A percentile compares a stretch with the other conserved stretches of the same genome.
Conservation (phyloP, 345 rosid genomes). For the Brassica cretica region DNA sequence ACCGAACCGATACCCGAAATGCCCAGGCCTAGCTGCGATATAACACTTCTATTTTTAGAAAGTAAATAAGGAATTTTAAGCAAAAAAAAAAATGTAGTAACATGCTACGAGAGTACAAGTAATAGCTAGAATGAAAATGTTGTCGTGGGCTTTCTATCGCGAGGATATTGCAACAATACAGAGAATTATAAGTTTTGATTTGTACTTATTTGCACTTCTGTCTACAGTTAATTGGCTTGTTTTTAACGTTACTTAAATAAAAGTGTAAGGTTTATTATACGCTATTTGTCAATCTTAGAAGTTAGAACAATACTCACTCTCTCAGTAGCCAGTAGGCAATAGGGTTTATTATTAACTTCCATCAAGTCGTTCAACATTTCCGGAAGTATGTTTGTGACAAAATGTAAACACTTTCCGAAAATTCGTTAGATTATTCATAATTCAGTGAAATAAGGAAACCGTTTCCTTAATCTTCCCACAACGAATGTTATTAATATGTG, state of each 20-base stretch:
- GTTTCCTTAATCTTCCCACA: background rate
- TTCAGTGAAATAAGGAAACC: background rate
- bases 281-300: background rate
- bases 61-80: background rate
- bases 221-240: background rate
- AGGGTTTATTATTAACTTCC: background rate
- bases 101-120: background rate
- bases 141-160: background rate
- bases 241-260: background rate
- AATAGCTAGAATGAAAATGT: background rate
- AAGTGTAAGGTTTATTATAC: background rate
- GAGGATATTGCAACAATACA: background rate
- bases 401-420: background rate
- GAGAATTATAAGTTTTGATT: background rate
- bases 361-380: conserved; percentile 26
- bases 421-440: background rate
- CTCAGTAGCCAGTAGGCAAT: background rate
- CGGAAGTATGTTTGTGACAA: conserved; percentile 28
- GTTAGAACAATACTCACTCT: background rate
- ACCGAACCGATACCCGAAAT: too few relatives aligned
- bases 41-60: conserved; percentile 8
- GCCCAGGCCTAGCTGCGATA: background rate
- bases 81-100: background rate
- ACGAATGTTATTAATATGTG: background rate
- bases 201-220: background rate